A percentile compares a stretch with the other conserved stretches of the same genome.
Evolutionary conservation across 345 rosid genomes (phyloP).

Genomic region (Lepidium aucheri): DNA sequence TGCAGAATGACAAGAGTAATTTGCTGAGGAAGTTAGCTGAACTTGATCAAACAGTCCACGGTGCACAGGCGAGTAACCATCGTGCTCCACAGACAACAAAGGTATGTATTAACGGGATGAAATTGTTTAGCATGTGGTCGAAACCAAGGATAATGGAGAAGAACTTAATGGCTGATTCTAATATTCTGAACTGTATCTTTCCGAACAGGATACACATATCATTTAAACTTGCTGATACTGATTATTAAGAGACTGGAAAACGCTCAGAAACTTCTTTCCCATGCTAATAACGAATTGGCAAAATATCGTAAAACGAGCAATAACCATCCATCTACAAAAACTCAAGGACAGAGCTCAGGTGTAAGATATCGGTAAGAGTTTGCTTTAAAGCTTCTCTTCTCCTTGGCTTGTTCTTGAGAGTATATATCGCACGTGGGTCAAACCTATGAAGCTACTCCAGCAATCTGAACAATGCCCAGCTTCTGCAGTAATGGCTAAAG

Average conservation of each 20-base stretch:
- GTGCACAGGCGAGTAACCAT: slow-evolving; percentile 32
- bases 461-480: background rate
- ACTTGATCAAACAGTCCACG: slow-evolving; percentile 52
- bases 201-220: slow-evolving; percentile 38
- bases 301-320: slow-evolving; percentile 36
- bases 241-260: slow-evolving; percentile 36
- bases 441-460: background rate
- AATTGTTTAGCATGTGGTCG: background rate
- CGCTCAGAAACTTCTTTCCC: slow-evolving; percentile 51
- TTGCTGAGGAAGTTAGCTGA: slow-evolving; percentile 58
- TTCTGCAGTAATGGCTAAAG: background rate
- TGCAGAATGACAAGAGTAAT: slow-evolving; percentile 72
- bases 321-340: slow-evolving; percentile 26
- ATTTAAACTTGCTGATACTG: slow-evolving; percentile 27
- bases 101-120: slow-evolving; percentile 11
- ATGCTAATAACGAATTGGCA: slow-evolving; percentile 46
- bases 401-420: background rate
- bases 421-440: background rate
- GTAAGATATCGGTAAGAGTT: slow-evolving; percentile 28
- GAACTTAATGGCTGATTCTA: background rate
- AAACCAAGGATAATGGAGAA: background rate
- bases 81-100: slow-evolving; percentile 31
- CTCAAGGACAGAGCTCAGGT: slow-evolving; percentile 29
- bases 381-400: background rate
- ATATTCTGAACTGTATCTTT: background rate